Conservation (phyloP, 108 stramenopile species). For the Mediolabrus comicus region DNA sequence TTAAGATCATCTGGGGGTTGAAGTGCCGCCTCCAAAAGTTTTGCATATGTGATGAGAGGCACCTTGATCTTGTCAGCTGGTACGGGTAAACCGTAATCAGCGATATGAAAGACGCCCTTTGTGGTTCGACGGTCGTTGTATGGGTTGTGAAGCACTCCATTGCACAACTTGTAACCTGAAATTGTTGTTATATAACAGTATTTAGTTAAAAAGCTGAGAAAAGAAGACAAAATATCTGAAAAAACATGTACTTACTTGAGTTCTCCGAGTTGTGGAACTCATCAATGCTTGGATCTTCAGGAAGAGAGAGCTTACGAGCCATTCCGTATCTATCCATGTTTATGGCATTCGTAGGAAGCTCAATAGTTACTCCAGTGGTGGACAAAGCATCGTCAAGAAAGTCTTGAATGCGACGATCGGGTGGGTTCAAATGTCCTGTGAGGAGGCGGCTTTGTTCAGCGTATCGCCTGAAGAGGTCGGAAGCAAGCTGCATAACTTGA, state of each 20-base stretch:
- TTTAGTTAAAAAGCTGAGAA: not conserved
- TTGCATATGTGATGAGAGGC: constrained; percentile 50
- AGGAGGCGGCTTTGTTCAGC: constrained; percentile 55
- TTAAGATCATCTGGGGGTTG: constrained; percentile 54
- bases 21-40: constrained; percentile 52
- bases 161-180: constrained; percentile 43
- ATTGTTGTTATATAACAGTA: not conserved
- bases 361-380: constrained; percentile 38
- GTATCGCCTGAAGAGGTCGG: constrained; percentile 56
- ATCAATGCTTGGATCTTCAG: constrained; percentile 38
- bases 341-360: constrained; percentile 42
- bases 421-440: constrained; percentile 46
- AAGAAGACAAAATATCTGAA: not conserved
- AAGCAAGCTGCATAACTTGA: constrained; percentile 49
- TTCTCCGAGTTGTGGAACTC: constrained; percentile 55
- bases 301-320: constrained; percentile 54
- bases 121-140: constrained; percentile 58
- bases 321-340: constrained; percentile 56
- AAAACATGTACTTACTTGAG: not conserved
- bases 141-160: constrained; percentile 57
- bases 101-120: constrained; percentile 58
- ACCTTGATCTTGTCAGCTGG: constrained; percentile 64
- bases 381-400: constrained; percentile 52
- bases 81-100: constrained; percentile 58
- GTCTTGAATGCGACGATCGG: constrained; percentile 55